These are phyloP conservation scores for Singerocomus inundabilis DNA, from an alignment of 1,284 basidiomycete species.

Conservation along the genomic window DNA sequence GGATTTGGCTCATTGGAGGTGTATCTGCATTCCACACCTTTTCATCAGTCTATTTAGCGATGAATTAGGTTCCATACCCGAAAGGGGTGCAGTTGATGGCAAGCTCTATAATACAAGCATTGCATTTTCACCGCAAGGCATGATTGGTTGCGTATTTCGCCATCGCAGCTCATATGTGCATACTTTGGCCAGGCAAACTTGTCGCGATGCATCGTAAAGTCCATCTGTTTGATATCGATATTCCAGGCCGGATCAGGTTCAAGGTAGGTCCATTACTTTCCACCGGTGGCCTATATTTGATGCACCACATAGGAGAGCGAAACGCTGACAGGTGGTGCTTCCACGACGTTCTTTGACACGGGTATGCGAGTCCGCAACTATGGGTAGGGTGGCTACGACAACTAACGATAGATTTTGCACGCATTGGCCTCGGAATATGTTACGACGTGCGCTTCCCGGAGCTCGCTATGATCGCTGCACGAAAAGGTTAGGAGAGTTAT, in stretches of 20 bases:
- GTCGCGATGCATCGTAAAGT: slow-evolving; percentile 92
- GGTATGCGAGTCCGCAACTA: slow-evolving; percentile 42
- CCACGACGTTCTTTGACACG: slow-evolving; percentile 85
- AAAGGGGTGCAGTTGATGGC: slow-evolving; percentile 62
- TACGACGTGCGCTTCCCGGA: slow-evolving; percentile 96
- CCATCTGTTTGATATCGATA: slow-evolving; percentile 98
- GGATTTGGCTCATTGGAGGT: slow-evolving; percentile 92
- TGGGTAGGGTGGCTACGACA: neutral
- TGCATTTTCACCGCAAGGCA: slow-evolving; percentile 86
- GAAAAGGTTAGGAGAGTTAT: slow-evolving; percentile 57
- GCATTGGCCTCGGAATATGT: slow-evolving; percentile 89
- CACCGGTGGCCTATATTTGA: neutral
- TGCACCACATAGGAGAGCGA: slow-evolving; percentile 77
- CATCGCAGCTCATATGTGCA: neutral
- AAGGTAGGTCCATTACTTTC: slow-evolving; percentile 58
- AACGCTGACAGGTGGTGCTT: slow-evolving; percentile 80
- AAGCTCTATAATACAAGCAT: slow-evolving; percentile 92
- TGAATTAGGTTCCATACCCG: slow-evolving; percentile 81
- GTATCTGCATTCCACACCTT: slow-evolving; percentile 15
- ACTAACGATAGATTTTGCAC: slow-evolving; percentile 67
- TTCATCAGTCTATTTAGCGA: neutral
- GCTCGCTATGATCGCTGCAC: slow-evolving; percentile 87
- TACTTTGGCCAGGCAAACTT: slow-evolving; percentile 60
- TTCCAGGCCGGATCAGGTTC: slow-evolving; percentile 95
- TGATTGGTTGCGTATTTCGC: slow-evolving; percentile 8